Percentiles rank a stretch among this genome's conserved stretches.
phyloP scores from a whole-genome alignment of 1,139 yeast species.

The Kazachstania sp. region DNA sequence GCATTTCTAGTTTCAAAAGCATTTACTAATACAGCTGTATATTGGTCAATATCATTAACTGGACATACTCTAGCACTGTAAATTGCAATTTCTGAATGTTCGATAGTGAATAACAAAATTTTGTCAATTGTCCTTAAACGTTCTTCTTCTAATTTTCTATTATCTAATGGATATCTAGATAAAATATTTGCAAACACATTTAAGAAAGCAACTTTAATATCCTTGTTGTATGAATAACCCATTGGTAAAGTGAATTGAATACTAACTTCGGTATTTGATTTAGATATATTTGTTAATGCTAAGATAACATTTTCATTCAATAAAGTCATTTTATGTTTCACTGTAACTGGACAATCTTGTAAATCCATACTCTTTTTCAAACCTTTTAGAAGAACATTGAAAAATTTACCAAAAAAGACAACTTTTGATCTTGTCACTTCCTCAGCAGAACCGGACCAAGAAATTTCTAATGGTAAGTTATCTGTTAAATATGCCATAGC shows the following conservation, averaged over 20 bases:
- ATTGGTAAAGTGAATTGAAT: conserved; percentile 67
- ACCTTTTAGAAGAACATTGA: conserved; percentile 61
- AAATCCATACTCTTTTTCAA: conserved; percentile 48
- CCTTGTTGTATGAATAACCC: conserved; percentile 62
- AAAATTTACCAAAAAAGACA: conserved; percentile 61
- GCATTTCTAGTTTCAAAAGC: conserved; percentile 47
- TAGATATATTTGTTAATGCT: conserved; percentile 60
- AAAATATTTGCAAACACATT: conserved; percentile 69
- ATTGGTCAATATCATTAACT: conserved; percentile 60
- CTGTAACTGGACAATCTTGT: conserved; percentile 31
- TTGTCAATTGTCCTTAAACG: conserved; percentile 28
- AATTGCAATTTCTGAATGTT: conserved; percentile 30
- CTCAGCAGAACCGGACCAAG: conserved; percentile 49
- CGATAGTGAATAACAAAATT: conserved; percentile 17
- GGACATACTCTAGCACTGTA: conserved; percentile 43
- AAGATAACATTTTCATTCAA: conserved; percentile 60
- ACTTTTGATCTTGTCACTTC: conserved; percentile 53
- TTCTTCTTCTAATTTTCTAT: conserved; percentile 26
- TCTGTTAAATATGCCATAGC: conserved; percentile 49
- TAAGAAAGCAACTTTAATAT: conserved; percentile 62
- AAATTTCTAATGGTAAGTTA: conserved; percentile 51
- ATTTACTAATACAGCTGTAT: conserved; percentile 59
- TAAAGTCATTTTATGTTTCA: conserved; percentile 45
- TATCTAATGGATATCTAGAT: conserved; percentile 33
- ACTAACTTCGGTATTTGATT: conserved; percentile 70